Base-by-base conservation (phyloP, 2,329 filamentous ascomycete genomes). In the Sarocladiaceae sp. region DNA sequence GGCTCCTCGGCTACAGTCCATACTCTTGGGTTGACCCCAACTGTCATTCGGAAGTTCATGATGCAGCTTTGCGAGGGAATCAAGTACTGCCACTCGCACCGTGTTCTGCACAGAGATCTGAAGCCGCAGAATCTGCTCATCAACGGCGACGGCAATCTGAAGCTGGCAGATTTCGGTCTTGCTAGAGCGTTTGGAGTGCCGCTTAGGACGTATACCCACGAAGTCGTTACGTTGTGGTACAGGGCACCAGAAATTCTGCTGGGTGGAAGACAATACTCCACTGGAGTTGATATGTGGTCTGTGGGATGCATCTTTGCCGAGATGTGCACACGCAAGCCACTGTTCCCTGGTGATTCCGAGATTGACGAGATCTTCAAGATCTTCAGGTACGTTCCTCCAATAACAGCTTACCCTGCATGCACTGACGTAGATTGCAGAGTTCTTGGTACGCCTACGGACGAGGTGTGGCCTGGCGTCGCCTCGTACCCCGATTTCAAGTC, bases 271-370 rank as follows among this genome's bases (percentile, higher is more conserved):
- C 90, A 96, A 68, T 96, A 96, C 73, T 94, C 89, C 13, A 96
- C 91, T 13, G 91, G 91, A 53, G 90, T 96, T 37, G 91, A 96
- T 65, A 96, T 96, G 88, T 96, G 91, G 91, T 94, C 89, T 28
- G 86, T 92, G 48, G 91, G 91, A 56, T 94, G 90, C 69, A 96
- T 96, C 70, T 96, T 96, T 68, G 91, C 92, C 10, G 91, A 96
- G 71, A 96, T 96, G 92, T 95, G 90, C 71, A 96, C 91, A 2
- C 83, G 90, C 63, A 96, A 95, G 72, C 90, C 91, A 4, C 77
- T 96, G 39, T 96, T 96, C 76, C 90, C 91, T 12, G 91, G 91
- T 54, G 91, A 96, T 67, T 94, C 89, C 87, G 70, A 73, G 50
- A 72, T 72, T 64, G 71, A 73, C 54, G 69, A 73, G 57, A 73